Evolutionary conservation across 495 filamentous ascomycete genomes (phyloP), one percentile per base, ranked within the genome.

Genomic region (Pyrenopolyporus hunteri): DNA sequence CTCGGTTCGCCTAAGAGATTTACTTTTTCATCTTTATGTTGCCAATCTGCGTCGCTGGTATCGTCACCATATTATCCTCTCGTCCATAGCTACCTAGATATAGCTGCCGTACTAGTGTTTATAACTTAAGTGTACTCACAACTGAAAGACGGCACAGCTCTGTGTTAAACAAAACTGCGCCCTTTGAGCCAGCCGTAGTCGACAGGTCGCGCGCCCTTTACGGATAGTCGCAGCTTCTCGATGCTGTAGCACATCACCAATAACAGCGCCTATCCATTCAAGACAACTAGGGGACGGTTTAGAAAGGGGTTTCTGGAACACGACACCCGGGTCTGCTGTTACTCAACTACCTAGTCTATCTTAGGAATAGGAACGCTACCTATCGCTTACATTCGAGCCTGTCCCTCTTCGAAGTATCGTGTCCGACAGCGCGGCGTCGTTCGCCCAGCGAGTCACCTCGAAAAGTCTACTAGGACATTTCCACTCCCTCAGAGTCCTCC

Each of bases 241-340:
- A 67, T 49, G 64, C 52, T 59, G 64, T 67, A 63, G 59, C 64
- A 67, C 64, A 37, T 58, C 51, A 26, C 58, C 26, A 45, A 43
- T 43, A 43, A 59, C 56, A 46, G 28, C 42, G 28, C 45, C 50
- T 60, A 37, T 16, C 58, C 57, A 52, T 43, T 58, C 53, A 53
- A 45, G 23, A 40, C 45, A 33, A 58, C 20, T 37, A 16, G 57
- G 47, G 19, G 52, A 23, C 36, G 40, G 28, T 31, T 20, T 11
- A 59, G 45, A 60, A 42, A 47, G 54, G 44, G 20, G 26, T 40
- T 13, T 40, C 37, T 57, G 58, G 46, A 58, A 35, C 47, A 57
- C 53, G 49, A 20, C 36, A 29, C 16, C 36, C 23, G 17, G 57
- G 40, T 35, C 17, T 22, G 9, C 11, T 11, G 63, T 66, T 66